Evolutionary conservation across 2,329 filamentous ascomycete species (phyloP).

Genomic region (Beauveria australis): DNA sequence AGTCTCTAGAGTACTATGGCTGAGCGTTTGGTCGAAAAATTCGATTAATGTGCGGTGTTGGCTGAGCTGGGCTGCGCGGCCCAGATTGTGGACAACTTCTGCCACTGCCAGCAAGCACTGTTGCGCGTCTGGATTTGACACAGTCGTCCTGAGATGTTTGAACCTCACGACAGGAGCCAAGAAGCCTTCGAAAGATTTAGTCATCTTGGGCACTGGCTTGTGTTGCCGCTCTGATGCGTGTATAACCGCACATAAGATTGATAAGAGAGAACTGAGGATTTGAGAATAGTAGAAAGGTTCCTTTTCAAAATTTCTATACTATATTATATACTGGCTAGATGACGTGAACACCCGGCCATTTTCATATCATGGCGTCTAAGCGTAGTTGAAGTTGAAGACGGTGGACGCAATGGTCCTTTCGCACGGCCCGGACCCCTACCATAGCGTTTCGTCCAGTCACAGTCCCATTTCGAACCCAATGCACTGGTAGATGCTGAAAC

Average conservation of each 20-base stretch:
- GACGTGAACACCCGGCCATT: background rate
- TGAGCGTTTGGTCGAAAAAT: background rate
- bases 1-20: background rate
- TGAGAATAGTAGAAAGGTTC: no score
- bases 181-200: background rate
- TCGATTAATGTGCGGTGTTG: background rate
- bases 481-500: no score
- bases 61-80: background rate
- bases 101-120: background rate
- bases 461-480: no score
- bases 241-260: background rate
- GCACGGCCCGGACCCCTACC: background rate
- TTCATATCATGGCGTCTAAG: background rate
- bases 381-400: background rate
- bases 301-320: no score
- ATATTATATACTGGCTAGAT: background rate
- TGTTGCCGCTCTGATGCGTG: background rate
- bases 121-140: background rate
- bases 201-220: conserved; percentile 16
- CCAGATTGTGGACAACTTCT: background rate
- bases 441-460: background rate
- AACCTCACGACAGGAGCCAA: background rate
- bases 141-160: background rate
- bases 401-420: background rate
- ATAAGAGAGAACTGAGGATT: no score